phyloP scores from a whole-genome alignment of 2,329 filamentous ascomycete species.

The Pseudogymnoascus sp. region DNA sequence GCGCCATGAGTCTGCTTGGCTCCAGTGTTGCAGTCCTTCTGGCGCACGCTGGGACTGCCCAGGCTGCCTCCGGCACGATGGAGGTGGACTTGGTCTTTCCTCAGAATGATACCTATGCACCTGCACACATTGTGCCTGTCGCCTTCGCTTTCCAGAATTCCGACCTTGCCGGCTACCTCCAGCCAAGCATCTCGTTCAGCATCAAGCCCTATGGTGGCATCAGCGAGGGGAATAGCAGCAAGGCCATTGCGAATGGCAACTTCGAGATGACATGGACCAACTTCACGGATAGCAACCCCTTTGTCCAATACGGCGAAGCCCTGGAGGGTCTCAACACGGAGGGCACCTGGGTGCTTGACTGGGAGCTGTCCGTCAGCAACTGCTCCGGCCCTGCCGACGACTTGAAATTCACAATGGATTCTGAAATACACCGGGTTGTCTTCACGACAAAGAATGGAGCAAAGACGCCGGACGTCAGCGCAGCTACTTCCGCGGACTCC shows the following conservation, averaged over 20 bases:
- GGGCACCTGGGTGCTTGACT: not conserved
- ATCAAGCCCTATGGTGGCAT: not conserved
- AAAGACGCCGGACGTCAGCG: not conserved
- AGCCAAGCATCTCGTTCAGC: not conserved
- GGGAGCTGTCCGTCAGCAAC: not conserved
- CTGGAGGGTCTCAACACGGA: not conserved
- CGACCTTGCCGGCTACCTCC: constrained; percentile 10
- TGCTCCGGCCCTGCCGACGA: too few relatives aligned
- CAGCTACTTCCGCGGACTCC: not conserved
- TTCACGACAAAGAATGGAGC: not conserved
- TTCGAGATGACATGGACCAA: not conserved
- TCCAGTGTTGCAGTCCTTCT: not conserved
- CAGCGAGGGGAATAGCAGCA: not conserved
- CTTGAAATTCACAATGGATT: not conserved
- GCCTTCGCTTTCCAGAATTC: constrained; percentile 23
- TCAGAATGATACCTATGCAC: constrained; percentile 23
- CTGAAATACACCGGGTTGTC: not conserved
- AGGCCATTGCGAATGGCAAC: not conserved
- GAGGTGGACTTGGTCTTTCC: constrained; percentile 24
- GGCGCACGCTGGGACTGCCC: not conserved
- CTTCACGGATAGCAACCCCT: not conserved
- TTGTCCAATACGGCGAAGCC: not conserved
- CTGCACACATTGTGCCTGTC: constrained; percentile 18
- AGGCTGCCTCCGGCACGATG: constrained; percentile 7
- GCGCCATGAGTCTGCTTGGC: too few relatives aligned